These are phyloP conservation scores for Smittium culicis DNA, from an alignment of 371 early-diverging fungal genomes.

Conservation along the genomic window DNA sequence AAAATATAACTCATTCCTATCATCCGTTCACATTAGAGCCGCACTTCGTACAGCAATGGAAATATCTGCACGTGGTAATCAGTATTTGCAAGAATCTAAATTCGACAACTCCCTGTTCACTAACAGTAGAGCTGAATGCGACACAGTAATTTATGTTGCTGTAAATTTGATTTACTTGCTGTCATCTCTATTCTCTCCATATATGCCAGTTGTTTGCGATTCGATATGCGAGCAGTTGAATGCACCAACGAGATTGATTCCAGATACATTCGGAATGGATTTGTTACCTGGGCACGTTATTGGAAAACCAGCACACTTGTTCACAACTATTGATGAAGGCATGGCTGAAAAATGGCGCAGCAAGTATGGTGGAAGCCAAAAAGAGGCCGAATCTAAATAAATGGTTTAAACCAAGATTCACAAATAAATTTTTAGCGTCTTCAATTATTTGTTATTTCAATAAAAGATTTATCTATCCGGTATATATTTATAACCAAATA, in stretches of 20 bases:
- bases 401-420: too few relatives aligned
- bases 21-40: constrained; percentile 68
- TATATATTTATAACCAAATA: too few relatives aligned
- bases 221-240: constrained; percentile 67
- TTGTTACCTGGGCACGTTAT: constrained; percentile 68
- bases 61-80: constrained; percentile 89
- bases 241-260: constrained; percentile 56
- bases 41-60: constrained; percentile 84
- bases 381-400: background rate
- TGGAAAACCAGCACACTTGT: constrained; percentile 80
- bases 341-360: constrained; percentile 26
- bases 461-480: too few relatives aligned
- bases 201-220: constrained; percentile 79
- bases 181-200: constrained; percentile 78
- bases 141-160: constrained; percentile 69
- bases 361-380: constrained; percentile 23
- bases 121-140: constrained; percentile 60
- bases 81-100: constrained; percentile 85
- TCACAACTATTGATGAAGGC: constrained; percentile 67
- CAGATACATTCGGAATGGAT: constrained; percentile 50
- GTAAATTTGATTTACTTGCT: constrained; percentile 80
- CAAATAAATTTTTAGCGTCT: too few relatives aligned
- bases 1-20: constrained; percentile 67
- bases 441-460: too few relatives aligned
- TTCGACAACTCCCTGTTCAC: constrained; percentile 75